These are phyloP conservation scores for Penicillium malachiteum DNA, from an alignment of 495 filamentous ascomycete species.

Conservation along the genomic window DNA sequence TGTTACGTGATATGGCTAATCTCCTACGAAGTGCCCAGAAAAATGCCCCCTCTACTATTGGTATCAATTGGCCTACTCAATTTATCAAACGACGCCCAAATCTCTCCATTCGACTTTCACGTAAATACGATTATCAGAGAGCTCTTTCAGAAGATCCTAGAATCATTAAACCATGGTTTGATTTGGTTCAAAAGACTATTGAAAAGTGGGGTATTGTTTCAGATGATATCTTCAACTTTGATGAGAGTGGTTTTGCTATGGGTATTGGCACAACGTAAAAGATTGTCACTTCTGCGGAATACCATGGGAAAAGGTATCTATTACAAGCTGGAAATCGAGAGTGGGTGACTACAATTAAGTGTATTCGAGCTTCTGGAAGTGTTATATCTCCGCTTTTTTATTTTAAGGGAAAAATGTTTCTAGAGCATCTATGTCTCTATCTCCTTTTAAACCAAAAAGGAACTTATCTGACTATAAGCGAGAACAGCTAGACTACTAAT, in stretches of 20 bases:
- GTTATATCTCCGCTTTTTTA: constrained; percentile 32
- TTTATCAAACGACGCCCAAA: neutral
- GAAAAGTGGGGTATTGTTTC: no score
- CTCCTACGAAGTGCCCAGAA: neutral
- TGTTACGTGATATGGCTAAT: constrained; percentile 4
- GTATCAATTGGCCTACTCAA: neutral
- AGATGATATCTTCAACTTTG: constrained; percentile 29
- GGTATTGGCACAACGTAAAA: constrained; percentile 27
- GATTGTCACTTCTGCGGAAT: constrained; percentile 31
- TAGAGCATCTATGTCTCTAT: constrained; percentile 26
- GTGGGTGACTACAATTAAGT: constrained; percentile 38
- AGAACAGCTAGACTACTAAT: no score
- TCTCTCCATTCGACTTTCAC: neutral
- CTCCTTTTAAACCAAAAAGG: no score
- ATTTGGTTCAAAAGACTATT: no score
- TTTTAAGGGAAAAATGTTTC: constrained; percentile 29
- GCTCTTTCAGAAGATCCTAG: no score
- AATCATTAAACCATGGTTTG: no score
- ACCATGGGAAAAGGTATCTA: constrained; percentile 13
- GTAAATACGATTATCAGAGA: no score
- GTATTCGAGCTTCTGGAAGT: constrained; percentile 25
- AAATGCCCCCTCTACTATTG: neutral
- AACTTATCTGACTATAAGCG: no score
- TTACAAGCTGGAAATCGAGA: constrained; percentile 37
- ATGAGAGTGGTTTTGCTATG: constrained; percentile 33